Evolutionary conservation across 768 basidiomycete genomes (phyloP).

Genomic region (Leccinellum luteum): DNA sequence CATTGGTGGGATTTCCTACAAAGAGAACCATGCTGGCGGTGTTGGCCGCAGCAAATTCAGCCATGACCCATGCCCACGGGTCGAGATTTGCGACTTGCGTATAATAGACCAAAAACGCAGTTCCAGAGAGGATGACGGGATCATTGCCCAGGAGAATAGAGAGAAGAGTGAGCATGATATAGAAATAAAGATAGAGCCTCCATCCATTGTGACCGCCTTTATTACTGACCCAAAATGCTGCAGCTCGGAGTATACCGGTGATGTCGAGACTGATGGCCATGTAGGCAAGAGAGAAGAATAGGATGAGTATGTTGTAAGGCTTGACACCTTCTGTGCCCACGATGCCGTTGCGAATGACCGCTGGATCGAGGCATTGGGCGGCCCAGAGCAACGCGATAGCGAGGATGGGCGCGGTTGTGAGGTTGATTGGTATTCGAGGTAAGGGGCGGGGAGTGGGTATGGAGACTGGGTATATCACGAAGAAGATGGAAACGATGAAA

Average conservation of each 20-base stretch:
- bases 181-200: conserved; percentile 77
- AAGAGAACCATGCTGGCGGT: conserved; percentile 75
- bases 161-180: conserved; percentile 72
- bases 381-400: conserved; percentile 55
- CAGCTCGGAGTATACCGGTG: conserved; percentile 81
- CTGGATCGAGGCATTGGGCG: conserved; percentile 44
- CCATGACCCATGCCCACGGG: conserved; percentile 66
- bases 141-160: conserved; percentile 90
- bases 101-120: conserved; percentile 87
- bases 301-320: conserved; percentile 89
- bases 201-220: conserved; percentile 72
- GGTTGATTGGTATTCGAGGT: conserved; percentile 41
- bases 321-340: conserved; percentile 76
- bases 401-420: conserved; percentile 53
- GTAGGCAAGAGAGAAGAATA: conserved; percentile 92
- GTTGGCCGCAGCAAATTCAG: conserved; percentile 78
- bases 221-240: conserved; percentile 88
- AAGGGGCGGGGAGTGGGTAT: conserved; percentile 38
- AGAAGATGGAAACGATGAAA: conserved; percentile 51
- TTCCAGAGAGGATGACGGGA: conserved; percentile 89
- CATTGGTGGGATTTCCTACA: conserved; percentile 91
- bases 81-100: conserved; percentile 55
- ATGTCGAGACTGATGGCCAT: conserved; percentile 90
- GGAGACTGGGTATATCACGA: conserved; percentile 47
- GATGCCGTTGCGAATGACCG: conserved; percentile 70